Percentiles rank a stretch among this genome's conserved stretches.
Evolutionary conservation across 1,284 basidiomycete genomes (phyloP).

Genomic region (Singerocomus inundabilis): DNA sequence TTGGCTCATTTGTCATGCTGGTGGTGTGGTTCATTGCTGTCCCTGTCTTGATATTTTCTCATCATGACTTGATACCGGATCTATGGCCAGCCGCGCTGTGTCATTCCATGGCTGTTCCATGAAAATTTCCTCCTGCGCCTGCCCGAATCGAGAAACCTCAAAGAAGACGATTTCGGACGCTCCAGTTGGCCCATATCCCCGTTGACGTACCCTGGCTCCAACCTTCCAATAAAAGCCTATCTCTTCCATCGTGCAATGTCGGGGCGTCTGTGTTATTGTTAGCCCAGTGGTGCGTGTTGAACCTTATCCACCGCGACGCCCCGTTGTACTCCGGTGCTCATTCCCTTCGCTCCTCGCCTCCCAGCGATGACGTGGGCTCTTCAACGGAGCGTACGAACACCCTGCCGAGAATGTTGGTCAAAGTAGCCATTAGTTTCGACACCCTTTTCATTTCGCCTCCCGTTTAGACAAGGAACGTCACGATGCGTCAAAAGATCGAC

Average conservation of each 20-base stretch:
- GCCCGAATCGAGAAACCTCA: slow-evolving; percentile 34
- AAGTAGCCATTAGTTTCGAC: background rate
- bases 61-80: slow-evolving; percentile 28
- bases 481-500: slow-evolving; percentile 16
- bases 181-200: slow-evolving; percentile 4
- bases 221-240: slow-evolving; percentile 16
- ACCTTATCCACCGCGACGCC: slow-evolving; percentile 20
- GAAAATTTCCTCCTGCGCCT: slow-evolving; percentile 25
- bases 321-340: background rate
- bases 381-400: background rate
- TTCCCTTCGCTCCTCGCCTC: background rate
- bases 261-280: slow-evolving; percentile 24
- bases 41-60: slow-evolving; percentile 14
- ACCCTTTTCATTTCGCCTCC: slow-evolving; percentile 8
- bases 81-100: slow-evolving; percentile 11
- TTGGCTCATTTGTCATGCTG: slow-evolving; percentile 11
- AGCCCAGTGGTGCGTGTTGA: slow-evolving; percentile 14
- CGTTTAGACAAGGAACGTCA: slow-evolving; percentile 4
- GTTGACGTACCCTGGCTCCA: slow-evolving; percentile 6
- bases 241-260: slow-evolving; percentile 9
- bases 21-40: slow-evolving; percentile 14
- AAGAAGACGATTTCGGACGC: slow-evolving; percentile 29
- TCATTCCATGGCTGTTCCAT: slow-evolving; percentile 13
- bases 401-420: background rate
- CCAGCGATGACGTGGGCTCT: background rate